Base-by-base conservation (phyloP, 2,329 filamentous ascomycete species). In the Exophiala phaeomuriformis region DNA sequence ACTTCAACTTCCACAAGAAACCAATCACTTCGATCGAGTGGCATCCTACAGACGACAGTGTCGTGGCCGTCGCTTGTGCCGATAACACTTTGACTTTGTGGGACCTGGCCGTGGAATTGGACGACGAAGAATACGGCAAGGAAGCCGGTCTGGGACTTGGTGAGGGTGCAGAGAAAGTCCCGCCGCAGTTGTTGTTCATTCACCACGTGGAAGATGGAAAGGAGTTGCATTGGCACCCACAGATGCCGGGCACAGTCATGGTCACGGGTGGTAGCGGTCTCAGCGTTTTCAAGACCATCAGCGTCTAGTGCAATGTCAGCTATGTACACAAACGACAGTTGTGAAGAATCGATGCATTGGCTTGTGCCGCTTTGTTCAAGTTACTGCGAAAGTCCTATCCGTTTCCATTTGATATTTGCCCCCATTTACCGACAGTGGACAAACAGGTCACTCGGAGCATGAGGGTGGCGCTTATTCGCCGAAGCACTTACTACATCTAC, bases 1-100 rank as follows among this genome's bases (percentile, higher is more conserved):
- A 85, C 64, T 98, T 97, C 73, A 79, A 83, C 66, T 97, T 95
- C 77, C 90, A 98, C 78, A 91, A 89, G 71, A 89, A 96, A 71
- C 93, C 95, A 64, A 89, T 98, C 64, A 98, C 93, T 4, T 89
- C 86, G 63, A 81, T 98, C 37, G 90, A 97, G 74, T 98, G 93
- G 91, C 91, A 97, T 71, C 91, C 93, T 2, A 91, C 88, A 1
- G 93, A 98, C 66, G 91, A 98, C 76, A 94, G 87, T 68, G 94
- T 97, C 65, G 83, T 98, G 10, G 87, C 89, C 2, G 90, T 97
- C 40, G 91, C 88, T 27, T 88, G 89, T 0, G 93, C 85, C 42
- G 93, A 98, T 70, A 91, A 90, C 72, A 97, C 91, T 0, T 82
- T 97, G 32, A 96, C 93, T 1, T 74, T 97, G 32, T 97, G 93